Evolutionary conservation across 1,284 basidiomycete genomes (phyloP).

Genomic region (Ustilago nuda): DNA sequence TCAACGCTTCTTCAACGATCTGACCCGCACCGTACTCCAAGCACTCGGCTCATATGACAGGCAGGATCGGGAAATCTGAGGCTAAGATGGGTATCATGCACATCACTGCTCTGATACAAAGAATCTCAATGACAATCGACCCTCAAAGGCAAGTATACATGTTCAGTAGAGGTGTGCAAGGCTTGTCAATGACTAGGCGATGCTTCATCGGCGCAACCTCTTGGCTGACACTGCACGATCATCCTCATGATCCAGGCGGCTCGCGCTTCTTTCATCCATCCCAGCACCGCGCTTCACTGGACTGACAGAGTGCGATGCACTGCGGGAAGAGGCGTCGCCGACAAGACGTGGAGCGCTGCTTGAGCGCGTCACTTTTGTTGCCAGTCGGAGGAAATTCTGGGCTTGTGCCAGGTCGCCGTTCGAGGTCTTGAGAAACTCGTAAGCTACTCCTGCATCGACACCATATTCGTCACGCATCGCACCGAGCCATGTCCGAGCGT

Average conservation of each 20-base stretch:
- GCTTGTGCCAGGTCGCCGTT: conserved; percentile 37
- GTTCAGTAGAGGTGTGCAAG: not conserved
- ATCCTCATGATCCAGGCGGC: not conserved
- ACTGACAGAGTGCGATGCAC: conserved; percentile 11
- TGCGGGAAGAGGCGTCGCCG: conserved; percentile 1
- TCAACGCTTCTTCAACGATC: not conserved
- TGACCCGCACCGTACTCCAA: not conserved
- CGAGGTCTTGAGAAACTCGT: conserved; percentile 45
- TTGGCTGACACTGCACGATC: conserved; percentile 13
- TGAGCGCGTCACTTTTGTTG: conserved; percentile 8
- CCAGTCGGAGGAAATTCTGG: conserved; percentile 31
- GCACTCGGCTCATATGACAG: not conserved
- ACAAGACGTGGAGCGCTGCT: conserved; percentile 11
- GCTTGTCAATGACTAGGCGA: not conserved
- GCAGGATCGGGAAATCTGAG: not conserved
- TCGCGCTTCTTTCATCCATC: conserved; percentile 8
- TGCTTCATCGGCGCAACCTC: conserved; percentile 9
- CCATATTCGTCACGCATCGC: conserved; percentile 20
- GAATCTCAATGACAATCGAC: not conserved
- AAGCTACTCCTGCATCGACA: conserved; percentile 26
- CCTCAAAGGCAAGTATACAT: not conserved
- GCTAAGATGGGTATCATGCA: not conserved
- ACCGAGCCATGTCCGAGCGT: conserved; percentile 31
- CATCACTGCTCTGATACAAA: not conserved
- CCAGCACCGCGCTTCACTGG: conserved; percentile 16